phyloP scores from a whole-genome alignment of 805 yeast species.

The Candida oleophila region DNA sequence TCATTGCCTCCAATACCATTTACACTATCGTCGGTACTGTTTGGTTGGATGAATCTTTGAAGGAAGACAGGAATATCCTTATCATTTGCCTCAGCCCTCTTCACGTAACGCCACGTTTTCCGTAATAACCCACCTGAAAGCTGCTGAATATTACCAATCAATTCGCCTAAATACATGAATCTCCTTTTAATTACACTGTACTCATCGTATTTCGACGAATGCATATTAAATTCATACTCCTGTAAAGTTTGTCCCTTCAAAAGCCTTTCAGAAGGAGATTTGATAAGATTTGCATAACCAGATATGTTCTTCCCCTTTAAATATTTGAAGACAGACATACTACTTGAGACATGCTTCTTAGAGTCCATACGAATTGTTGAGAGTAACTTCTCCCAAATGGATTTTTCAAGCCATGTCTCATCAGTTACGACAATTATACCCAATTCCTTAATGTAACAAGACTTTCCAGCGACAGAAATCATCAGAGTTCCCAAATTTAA shows the following conservation, averaged over 20 bases:
- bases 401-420: constrained; percentile 55
- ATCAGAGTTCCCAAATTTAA: constrained; percentile 61
- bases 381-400: constrained; percentile 17
- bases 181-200: not conserved
- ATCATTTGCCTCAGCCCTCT: constrained; percentile 17
- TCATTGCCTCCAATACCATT: not conserved
- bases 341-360: not conserved
- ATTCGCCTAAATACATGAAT: not conserved
- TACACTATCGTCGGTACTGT: not conserved
- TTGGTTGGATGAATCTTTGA: not conserved
- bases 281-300: constrained; percentile 23
- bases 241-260: constrained; percentile 2
- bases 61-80: constrained; percentile 12
- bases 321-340: not conserved
- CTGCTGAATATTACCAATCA: not conserved
- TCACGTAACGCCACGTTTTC: constrained; percentile 1
- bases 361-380: not conserved
- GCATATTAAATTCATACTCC: not conserved
- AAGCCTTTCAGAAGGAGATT: constrained; percentile 21
- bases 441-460: constrained; percentile 63
- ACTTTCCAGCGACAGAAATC: constrained; percentile 64
- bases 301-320: not conserved
- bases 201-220: not conserved
- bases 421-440: constrained; percentile 47
- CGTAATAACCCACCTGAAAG: not conserved